These are phyloP conservation scores for Elymus sibiricus DNA, from an alignment of 176 grass and related monocot genomes.

Conservation along the genomic window DNA sequence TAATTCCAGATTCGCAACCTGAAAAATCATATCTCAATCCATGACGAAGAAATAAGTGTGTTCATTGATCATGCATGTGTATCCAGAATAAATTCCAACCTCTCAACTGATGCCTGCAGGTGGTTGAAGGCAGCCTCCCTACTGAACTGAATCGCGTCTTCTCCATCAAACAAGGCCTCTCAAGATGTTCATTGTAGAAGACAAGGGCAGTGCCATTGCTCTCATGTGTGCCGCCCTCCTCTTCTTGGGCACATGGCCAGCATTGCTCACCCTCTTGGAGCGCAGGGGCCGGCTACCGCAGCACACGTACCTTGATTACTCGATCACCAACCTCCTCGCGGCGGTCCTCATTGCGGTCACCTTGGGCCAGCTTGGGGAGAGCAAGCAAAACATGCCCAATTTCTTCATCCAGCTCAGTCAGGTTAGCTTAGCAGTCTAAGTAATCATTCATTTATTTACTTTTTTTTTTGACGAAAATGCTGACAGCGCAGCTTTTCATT, in stretches of 20 bases:
- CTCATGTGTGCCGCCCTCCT: constrained; percentile 59
- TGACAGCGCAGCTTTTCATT: too few species aligned
- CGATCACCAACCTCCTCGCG: constrained; percentile 55
- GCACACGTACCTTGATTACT: constrained; percentile 76
- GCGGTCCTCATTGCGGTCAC: constrained; percentile 51
- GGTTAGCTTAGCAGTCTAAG: constrained; percentile 16
- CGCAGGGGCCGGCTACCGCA: constrained; percentile 59
- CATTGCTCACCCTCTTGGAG: constrained; percentile 57
- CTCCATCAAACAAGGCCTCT: background rate
- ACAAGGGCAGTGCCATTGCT: constrained; percentile 67
- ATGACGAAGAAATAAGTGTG: background rate
- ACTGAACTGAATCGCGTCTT: background rate
- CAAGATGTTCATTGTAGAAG: constrained; percentile 58
- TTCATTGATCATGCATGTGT: background rate
- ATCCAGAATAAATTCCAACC: background rate
- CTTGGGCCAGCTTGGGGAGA: constrained; percentile 54
- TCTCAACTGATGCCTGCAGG: background rate
- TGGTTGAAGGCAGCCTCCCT: background rate
- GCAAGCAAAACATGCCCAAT: constrained; percentile 47
- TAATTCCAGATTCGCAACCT: background rate
- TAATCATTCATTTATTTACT: background rate
- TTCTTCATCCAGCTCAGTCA: constrained; percentile 69
- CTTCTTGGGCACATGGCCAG: constrained; percentile 74
- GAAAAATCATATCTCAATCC: background rate
- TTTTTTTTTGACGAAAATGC: too few species aligned